phyloP scores from a whole-genome alignment of 2,329 filamentous ascomycete species.

The Pseudogymnoascus sp. region DNA sequence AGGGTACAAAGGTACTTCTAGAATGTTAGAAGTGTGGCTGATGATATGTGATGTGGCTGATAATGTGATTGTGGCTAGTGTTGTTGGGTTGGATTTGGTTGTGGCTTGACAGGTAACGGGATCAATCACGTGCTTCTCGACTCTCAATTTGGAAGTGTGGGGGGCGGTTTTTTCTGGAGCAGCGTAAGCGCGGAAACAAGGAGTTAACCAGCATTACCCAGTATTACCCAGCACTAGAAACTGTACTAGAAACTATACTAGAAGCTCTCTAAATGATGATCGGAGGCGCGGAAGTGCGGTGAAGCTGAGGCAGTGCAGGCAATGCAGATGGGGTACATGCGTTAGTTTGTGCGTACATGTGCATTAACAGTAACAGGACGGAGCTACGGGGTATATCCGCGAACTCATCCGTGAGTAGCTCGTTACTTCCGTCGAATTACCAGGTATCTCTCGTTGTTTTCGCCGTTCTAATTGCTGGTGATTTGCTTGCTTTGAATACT shows the following conservation, averaged over 20 bases:
- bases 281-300: background rate
- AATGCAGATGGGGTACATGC: background rate
- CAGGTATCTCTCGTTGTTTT: background rate
- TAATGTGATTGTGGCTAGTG: background rate
- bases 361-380: background rate
- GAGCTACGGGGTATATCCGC: background rate
- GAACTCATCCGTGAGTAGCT: background rate
- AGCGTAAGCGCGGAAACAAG: slow-evolving; percentile 1
- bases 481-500: background rate
- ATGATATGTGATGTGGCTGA: background rate
- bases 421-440: background rate
- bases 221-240: background rate
- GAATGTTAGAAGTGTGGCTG: background rate
- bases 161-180: background rate
- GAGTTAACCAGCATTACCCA: background rate
- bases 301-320: slow-evolving; percentile 1
- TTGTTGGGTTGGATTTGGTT: background rate
- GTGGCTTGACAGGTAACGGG: background rate
- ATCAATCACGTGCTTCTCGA: background rate
- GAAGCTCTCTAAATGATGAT: background rate
- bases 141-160: background rate
- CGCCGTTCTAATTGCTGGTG: background rate
- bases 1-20: background rate
- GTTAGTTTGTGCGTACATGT: background rate
- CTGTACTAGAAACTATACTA: background rate